Conservation (phyloP, 73 alveolate genomes). For the Stentor coeruleus region DNA sequence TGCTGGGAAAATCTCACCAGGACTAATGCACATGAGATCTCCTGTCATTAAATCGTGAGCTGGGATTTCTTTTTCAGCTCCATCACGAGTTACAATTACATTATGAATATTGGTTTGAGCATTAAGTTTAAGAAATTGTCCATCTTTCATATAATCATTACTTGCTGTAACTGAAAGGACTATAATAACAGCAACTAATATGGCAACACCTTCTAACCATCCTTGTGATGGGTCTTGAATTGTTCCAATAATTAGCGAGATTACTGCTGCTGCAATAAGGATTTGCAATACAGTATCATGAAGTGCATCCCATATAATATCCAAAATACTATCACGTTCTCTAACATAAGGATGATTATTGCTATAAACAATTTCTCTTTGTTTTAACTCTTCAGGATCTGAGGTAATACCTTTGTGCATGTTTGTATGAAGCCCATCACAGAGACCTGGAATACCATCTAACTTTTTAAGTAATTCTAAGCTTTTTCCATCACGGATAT, state of each 20-base stretch:
- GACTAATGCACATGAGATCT: slow-evolving; percentile 73
- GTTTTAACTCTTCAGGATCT: neutral
- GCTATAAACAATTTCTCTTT: neutral
- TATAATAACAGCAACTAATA: slow-evolving; percentile 57
- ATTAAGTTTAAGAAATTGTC: slow-evolving; percentile 59
- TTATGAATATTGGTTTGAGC: slow-evolving; percentile 65
- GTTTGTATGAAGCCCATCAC: neutral
- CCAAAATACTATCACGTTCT: neutral
- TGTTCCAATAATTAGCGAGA: slow-evolving; percentile 84
- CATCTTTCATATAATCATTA: slow-evolving; percentile 63
- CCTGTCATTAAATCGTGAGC: slow-evolving; percentile 88
- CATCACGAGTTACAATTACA: slow-evolving; percentile 76
- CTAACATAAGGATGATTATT: neutral
- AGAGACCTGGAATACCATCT: slow-evolving; percentile 11
- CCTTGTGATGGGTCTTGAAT: slow-evolving; percentile 71
- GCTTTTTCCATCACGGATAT: slow-evolving; percentile 24
- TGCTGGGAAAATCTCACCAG: slow-evolving; percentile 89
- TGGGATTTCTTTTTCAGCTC: slow-evolving; percentile 59
- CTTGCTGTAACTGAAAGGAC: slow-evolving; percentile 58
- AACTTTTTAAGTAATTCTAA: neutral
- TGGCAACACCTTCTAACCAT: slow-evolving; percentile 67
- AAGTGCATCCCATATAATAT: slow-evolving; percentile 61
- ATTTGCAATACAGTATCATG: slow-evolving; percentile 90
- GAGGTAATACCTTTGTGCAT: neutral
- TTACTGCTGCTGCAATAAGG: slow-evolving; percentile 86